phyloP scores from a whole-genome alignment of 345 rosid genomes.

The Syzygium oleosum region DNA sequence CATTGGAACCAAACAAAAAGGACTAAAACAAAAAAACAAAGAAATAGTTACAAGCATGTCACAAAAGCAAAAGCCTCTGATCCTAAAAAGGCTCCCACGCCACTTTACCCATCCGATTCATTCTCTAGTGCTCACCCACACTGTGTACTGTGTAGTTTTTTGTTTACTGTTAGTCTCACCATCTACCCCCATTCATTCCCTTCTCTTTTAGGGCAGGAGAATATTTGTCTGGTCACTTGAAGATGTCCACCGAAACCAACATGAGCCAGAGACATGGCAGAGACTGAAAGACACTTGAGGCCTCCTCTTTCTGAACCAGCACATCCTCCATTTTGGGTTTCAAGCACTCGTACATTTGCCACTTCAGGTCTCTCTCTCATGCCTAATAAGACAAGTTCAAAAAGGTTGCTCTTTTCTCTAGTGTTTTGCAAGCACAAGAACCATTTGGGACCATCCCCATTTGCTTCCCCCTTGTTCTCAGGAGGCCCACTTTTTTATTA shows the following conservation, averaged over 20 bases:
- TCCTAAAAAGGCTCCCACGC: background rate
- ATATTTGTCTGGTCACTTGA: background rate
- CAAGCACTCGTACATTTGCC: background rate
- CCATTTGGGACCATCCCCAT: slow-evolving; percentile 25
- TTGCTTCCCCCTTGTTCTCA: slow-evolving; percentile 41
- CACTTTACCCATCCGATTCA: background rate
- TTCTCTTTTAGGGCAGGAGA: background rate
- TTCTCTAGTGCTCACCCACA: background rate
- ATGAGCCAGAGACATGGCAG: background rate
- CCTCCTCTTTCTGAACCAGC: background rate
- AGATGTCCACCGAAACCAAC: background rate
- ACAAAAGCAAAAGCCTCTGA: background rate
- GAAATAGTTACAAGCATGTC: background rate
- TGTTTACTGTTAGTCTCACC: background rate
- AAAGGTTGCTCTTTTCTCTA: background rate
- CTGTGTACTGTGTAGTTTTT: background rate
- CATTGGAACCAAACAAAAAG: background rate
- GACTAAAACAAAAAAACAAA: background rate
- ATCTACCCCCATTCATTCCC: background rate
- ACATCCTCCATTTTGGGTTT: background rate
- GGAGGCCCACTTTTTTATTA: slow-evolving; percentile 14
- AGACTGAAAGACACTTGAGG: background rate
- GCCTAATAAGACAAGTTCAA: background rate
- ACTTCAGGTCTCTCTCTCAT: background rate
- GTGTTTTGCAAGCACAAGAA: background rate